A percentile compares a stretch with the other conserved stretches of the same genome.
Conservation (phyloP, 2,329 filamentous ascomycete genomes). For the Daldinia eschscholtzii region DNA sequence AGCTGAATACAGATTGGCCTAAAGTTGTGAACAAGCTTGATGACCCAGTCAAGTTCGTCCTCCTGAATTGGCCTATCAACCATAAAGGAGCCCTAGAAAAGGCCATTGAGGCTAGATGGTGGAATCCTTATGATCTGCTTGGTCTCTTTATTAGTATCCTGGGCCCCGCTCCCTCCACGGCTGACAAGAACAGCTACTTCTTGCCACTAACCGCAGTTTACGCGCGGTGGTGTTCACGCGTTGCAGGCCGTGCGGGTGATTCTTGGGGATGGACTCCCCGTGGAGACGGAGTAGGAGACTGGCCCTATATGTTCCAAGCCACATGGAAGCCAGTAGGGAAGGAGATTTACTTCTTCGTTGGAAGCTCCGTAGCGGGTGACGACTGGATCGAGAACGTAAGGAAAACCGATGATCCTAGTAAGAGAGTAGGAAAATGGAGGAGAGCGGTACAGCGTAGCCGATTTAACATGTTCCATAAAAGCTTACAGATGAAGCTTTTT, state of each 20-base stretch:
- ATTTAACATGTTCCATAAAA: background rate
- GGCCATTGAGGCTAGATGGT: background rate
- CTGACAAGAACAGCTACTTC: background rate
- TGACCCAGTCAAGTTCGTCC: background rate
- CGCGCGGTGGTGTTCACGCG: background rate
- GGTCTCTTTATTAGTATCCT: background rate
- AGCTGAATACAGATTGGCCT: background rate
- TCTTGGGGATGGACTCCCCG: background rate
- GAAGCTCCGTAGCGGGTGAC: background rate
- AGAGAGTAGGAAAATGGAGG: background rate
- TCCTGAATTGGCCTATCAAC: background rate
- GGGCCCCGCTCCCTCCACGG: background rate
- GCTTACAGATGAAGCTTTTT: background rate
- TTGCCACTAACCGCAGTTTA: background rate
- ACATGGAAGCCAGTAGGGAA: background rate
- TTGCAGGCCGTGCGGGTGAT: background rate
- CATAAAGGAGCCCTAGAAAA: background rate
- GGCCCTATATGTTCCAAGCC: background rate
- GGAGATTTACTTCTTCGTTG: background rate
- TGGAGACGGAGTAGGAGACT: background rate
- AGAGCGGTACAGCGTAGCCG: background rate
- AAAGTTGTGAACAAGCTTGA: background rate
- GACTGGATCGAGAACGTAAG: background rate
- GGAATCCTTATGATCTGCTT: background rate
- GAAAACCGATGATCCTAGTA: background rate